Base-by-base conservation (phyloP, 768 basidiomycete species). In the Agrocybe praecox region DNA sequence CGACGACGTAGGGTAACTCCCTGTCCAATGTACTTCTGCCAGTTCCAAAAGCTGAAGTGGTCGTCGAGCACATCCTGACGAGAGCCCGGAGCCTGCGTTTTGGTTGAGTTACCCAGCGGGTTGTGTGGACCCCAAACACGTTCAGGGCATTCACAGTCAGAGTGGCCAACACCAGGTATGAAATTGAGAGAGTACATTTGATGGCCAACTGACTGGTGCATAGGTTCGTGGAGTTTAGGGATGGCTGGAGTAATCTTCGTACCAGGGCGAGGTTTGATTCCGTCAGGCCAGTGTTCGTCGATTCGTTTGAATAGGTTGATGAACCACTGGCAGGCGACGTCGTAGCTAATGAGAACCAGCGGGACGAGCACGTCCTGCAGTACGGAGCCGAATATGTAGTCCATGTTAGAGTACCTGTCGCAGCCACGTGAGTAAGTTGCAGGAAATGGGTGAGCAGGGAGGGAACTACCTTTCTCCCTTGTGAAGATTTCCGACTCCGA, bases 21-120 rank as follows among this genome's bases (percentile, higher is more conserved):
- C 34, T 19, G 10, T 6, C 19, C 19, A 12, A 42, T 23, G 18
- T 51, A 51, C 22, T 51, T 51, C 19, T 10, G 19, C 50, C 50
- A 51, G 14, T 51, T 51, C 50, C 50, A 51, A 23, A 51, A 51
- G 1, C 34, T n/a, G 23, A 51, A 51, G 34, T 51, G 50, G 12
- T 51, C 50, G 34, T 51, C 50, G 2, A 51, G 36, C 2, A 42
- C 36, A 36, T 51, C 50, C 10, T 51, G 50, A 5, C 50, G 33
- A n/a, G 50, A 51, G 15, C 50, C 50, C 2, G 50, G 50, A 1
- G 34, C 50, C 19, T 40, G 33, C 5, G 50, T 51, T 22, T 51
- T 51, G 15, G 50, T 51, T 23, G 34, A 18, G n/a, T 51, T 50
- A 1, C 29, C 49, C 10, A 50, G 29, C 11, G 15, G 1, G 18